phyloP scores from a whole-genome alignment of 306 rosid genomes.

The Inga leiocalycina region DNA sequence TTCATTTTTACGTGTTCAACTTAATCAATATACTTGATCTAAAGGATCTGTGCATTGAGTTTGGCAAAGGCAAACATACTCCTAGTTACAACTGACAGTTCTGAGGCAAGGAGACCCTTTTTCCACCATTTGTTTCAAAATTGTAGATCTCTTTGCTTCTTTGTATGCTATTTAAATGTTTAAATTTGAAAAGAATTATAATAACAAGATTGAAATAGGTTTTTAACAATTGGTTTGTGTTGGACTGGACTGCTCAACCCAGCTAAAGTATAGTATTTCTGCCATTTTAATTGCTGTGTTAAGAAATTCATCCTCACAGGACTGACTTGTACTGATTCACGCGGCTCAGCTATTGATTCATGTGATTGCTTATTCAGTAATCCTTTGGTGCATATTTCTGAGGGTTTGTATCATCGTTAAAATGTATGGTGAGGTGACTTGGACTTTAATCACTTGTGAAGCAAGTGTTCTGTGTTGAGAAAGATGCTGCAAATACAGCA shows the following conservation, averaged over 20 bases:
- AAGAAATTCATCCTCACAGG: not conserved
- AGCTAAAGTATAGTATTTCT: not conserved
- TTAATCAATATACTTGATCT: not conserved
- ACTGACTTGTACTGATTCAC: not conserved
- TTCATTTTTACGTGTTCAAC: not conserved
- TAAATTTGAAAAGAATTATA: not conserved
- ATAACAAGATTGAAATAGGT: not conserved
- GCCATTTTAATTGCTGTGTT: not conserved
- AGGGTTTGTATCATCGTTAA: not conserved
- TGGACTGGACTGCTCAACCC: not conserved
- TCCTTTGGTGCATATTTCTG: not conserved
- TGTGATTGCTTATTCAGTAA: not conserved
- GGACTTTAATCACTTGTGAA: not conserved
- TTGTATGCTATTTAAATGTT: not conserved
- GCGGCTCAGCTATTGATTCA: not conserved
- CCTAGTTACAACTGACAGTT: not conserved
- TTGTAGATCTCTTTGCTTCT: not conserved
- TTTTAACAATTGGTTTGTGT: not conserved
- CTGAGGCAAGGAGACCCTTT: not conserved
- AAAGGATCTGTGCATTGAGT: not conserved
- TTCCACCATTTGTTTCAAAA: not conserved
- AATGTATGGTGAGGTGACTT: not conserved
- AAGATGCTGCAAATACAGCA: not conserved
- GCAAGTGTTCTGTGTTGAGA: not conserved
- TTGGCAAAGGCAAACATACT: not conserved